Conservation (phyloP, 768 basidiomycete genomes). For the Termitomyces sp. region DNA sequence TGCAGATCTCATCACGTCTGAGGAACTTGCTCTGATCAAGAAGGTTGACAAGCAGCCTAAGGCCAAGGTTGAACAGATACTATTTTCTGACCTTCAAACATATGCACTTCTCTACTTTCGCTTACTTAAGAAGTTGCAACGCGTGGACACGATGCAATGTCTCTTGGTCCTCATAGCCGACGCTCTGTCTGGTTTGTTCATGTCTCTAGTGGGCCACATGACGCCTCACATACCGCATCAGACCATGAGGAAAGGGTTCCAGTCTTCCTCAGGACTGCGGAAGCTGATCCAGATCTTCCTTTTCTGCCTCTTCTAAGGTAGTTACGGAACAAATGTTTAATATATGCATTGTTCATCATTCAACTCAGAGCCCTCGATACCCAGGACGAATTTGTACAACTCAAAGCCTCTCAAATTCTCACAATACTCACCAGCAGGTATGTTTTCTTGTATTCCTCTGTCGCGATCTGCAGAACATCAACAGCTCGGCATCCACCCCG, state of each 20-base stretch:
- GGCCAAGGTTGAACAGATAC: constrained; percentile 67
- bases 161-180: constrained; percentile 86
- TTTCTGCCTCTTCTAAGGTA: constrained; percentile 77
- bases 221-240: constrained; percentile 19
- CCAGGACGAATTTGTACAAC: constrained; percentile 92
- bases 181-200: constrained; percentile 64
- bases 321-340: background rate
- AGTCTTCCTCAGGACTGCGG: constrained; percentile 57
- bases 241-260: constrained; percentile 87
- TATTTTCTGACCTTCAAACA: constrained; percentile 74
- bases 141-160: constrained; percentile 84
- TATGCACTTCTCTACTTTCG: constrained; percentile 89
- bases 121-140: constrained; percentile 76
- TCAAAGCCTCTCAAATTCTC: constrained; percentile 84
- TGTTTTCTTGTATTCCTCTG: constrained; percentile 2
- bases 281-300: constrained; percentile 74
- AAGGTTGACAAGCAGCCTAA: constrained; percentile 79
- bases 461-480: background rate
- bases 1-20: constrained; percentile 81
- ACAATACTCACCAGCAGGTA: constrained; percentile 84
- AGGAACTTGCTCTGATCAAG: constrained; percentile 86
- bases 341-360: constrained; percentile 9
- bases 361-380: constrained; percentile 64
- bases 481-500: constrained; percentile 44
- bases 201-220: background rate